A percentile compares a stretch with the other conserved stretches of the same genome.
Conservation (phyloP, 805 yeast genomes). For the Clavispora asparagi region DNA sequence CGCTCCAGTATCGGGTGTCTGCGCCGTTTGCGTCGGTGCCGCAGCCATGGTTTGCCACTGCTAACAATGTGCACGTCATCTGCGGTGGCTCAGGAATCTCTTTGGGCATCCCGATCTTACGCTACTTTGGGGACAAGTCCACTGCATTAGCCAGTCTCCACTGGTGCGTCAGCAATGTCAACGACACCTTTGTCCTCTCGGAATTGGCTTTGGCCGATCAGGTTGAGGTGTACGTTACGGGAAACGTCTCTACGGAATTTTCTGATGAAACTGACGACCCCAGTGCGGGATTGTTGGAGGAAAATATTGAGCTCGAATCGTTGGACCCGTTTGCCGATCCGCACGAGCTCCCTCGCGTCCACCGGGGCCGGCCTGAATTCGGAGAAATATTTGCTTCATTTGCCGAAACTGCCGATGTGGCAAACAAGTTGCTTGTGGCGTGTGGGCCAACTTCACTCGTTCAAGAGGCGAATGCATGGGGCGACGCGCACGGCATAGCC, state of each 20-base stretch:
- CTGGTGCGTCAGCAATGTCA: conserved; percentile 49
- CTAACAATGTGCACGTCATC: conserved; percentile 46
- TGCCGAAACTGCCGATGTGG: conserved; percentile 23
- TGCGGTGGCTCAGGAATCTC: conserved; percentile 78
- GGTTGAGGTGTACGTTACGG: conserved; percentile 12
- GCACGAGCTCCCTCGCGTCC: conserved; percentile 8
- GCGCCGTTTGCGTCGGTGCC: conserved; percentile 42
- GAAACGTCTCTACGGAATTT: not conserved
- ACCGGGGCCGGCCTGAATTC: conserved; percentile 44
- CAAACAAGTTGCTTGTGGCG: conserved; percentile 48
- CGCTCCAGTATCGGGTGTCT: conserved; percentile 12
- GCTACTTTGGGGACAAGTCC: conserved; percentile 25
- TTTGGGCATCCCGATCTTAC: conserved; percentile 50
- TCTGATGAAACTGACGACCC: not conserved
- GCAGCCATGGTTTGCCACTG: conserved; percentile 40
- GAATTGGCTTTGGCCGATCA: conserved; percentile 18
- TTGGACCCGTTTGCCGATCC: conserved; percentile 16
- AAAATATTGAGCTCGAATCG: conserved; percentile 8
- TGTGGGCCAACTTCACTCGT: conserved; percentile 54
- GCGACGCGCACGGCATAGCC: conserved; percentile 29
- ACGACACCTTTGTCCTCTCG: conserved; percentile 44
- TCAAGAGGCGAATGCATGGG: conserved; percentile 34
- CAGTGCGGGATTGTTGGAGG: not conserved
- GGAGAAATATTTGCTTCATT: conserved; percentile 23
- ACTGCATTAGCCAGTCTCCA: conserved; percentile 31